phyloP scores from a whole-genome alignment of 495 filamentous ascomycete species.

The Elaphomyces granulatus region DNA sequence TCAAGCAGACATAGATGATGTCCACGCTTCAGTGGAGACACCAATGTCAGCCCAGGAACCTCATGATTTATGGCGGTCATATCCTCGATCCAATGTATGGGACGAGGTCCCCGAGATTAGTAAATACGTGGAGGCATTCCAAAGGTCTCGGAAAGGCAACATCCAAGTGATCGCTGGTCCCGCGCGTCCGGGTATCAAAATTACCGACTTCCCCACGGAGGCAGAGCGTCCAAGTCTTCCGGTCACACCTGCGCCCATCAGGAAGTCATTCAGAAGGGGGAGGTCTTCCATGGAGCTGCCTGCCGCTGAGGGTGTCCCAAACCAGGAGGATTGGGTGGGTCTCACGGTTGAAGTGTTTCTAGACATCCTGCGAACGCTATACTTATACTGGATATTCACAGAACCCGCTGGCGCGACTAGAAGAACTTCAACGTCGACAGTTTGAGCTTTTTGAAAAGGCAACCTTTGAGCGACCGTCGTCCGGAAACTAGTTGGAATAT shows the following conservation, averaged over 20 bases:
- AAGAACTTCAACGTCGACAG: constrained; percentile 51
- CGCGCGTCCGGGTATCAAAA: constrained; percentile 26
- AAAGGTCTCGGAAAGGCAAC: constrained; percentile 41
- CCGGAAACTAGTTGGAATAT: no score
- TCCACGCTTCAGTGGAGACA: neutral
- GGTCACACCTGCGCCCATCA: constrained; percentile 71
- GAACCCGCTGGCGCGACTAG: constrained; percentile 56
- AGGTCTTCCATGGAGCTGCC: constrained; percentile 38
- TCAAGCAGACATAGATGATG: neutral
- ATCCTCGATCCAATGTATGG: constrained; percentile 68
- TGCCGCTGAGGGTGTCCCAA: constrained; percentile 63
- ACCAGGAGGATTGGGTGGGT: constrained; percentile 84
- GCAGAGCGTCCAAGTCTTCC: constrained; percentile 77
- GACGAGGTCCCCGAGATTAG: constrained; percentile 74
- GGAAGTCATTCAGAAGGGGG: constrained; percentile 38
- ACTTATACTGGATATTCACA: constrained; percentile 48
- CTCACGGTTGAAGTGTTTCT: constrained; percentile 40
- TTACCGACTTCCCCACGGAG: constrained; percentile 80
- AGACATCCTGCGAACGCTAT: constrained; percentile 37
- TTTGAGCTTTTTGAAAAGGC: constrained; percentile 32
- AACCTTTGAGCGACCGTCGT: no score
- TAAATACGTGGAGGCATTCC: constrained; percentile 57
- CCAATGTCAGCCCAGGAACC: constrained; percentile 30
- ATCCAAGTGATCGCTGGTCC: constrained; percentile 38
- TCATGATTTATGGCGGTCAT: constrained; percentile 46